phyloP scores from a whole-genome alignment of 352 stramenopile species.

The Blastocystis sp. region DNA sequence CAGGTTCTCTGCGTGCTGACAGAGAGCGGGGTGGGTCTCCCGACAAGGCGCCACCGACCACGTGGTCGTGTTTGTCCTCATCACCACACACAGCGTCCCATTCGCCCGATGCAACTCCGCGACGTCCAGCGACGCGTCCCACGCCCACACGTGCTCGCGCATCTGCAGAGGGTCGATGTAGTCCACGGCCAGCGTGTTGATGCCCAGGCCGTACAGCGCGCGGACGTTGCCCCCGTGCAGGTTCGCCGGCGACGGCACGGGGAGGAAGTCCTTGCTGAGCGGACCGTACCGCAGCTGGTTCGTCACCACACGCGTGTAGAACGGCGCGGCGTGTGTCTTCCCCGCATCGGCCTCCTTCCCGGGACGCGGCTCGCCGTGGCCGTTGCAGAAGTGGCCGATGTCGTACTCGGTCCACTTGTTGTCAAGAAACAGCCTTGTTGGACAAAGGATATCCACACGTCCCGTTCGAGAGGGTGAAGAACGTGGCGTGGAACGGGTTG shows the following conservation, averaged over 20 bases:
- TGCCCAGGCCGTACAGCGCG: constrained; percentile 25
- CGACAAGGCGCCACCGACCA: constrained; percentile 12
- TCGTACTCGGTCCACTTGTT: constrained; percentile 37
- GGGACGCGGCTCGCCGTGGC: background rate
- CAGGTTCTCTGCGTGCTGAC: constrained; percentile 1
- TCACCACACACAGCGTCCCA: constrained; percentile 5
- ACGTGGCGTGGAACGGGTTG: background rate
- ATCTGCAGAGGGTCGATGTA: constrained; percentile 25
- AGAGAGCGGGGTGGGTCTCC: constrained; percentile 18
- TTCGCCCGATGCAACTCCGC: background rate
- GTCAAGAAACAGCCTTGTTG: background rate
- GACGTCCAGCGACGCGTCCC: background rate
- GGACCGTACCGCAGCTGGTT: constrained; percentile 65
- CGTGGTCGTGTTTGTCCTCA: background rate
- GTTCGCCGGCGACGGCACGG: constrained; percentile 44
- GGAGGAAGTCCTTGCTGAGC: constrained; percentile 60
- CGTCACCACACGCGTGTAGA: constrained; percentile 55
- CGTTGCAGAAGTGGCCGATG: constrained; percentile 24
- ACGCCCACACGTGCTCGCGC: constrained; percentile 45
- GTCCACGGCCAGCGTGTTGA: constrained; percentile 45
- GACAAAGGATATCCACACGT: constrained; percentile 53
- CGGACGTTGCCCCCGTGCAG: constrained; percentile 14
- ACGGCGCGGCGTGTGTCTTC: background rate
- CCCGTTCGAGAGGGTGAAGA: background rate
- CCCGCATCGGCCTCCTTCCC: background rate